phyloP scores from a whole-genome alignment of 495 filamentous ascomycete species.

The Neurospora discreta region DNA sequence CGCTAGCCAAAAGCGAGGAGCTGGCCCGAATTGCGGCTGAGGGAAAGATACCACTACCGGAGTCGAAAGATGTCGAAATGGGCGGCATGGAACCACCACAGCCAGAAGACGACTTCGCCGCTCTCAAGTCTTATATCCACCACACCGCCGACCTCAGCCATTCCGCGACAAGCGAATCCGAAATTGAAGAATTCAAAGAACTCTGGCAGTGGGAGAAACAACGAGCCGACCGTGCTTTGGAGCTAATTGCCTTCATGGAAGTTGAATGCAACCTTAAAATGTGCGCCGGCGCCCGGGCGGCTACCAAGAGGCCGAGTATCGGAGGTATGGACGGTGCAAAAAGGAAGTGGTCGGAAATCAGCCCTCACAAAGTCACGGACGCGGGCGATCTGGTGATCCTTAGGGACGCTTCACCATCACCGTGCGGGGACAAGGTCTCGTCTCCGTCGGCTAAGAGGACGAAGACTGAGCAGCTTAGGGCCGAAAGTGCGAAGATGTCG shows the following conservation, averaged over 20 bases:
- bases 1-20: conserved; percentile 44
- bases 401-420: conserved; percentile 16
- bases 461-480: conserved; percentile 18
- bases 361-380: conserved; percentile 23
- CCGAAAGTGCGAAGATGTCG: conserved; percentile 7
- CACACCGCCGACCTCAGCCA: conserved; percentile 26
- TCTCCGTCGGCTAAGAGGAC: conserved; percentile 13
- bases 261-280: conserved; percentile 67
- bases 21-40: conserved; percentile 53
- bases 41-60: conserved; percentile 49
- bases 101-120: conserved; percentile 36
- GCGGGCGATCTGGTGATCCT: conserved; percentile 32
- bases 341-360: conserved; percentile 17
- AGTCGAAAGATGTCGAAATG: conserved; percentile 12
- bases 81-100: conserved; percentile 13
- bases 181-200: conserved; percentile 49
- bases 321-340: conserved; percentile 8
- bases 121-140: conserved; percentile 29
- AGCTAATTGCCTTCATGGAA: conserved; percentile 69
- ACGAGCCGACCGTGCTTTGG: conserved; percentile 54
- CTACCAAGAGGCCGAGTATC: conserved; percentile 9
- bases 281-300: conserved; percentile 45
- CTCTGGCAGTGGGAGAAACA: conserved; percentile 55
- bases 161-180: conserved; percentile 34
- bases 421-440: conserved; percentile 5